Evolutionary conservation across 768 basidiomycete genomes (phyloP).

Genomic region (Suillus bovinus): DNA sequence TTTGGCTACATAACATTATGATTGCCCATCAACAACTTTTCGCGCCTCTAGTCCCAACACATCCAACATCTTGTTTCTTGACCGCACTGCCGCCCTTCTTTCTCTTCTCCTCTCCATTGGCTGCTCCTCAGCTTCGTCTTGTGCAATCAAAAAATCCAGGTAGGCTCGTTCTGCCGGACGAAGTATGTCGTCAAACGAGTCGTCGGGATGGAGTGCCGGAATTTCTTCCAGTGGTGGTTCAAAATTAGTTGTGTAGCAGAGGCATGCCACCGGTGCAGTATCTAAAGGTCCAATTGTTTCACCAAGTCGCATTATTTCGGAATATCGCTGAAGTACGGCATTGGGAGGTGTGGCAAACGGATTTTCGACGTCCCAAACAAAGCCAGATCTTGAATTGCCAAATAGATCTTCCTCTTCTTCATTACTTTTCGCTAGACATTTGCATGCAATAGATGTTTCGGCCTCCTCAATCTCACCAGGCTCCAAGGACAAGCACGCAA

Average conservation of each 20-base stretch:
- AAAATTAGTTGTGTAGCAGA: not conserved
- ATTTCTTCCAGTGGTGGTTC: no score
- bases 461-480: constrained; percentile 5
- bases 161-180: constrained; percentile 6
- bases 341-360: constrained; percentile 16
- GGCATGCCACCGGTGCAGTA: not conserved
- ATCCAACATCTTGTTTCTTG: constrained; percentile 12
- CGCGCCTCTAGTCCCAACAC: constrained; percentile 14
- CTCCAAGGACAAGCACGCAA: constrained; percentile 4
- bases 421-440: not conserved
- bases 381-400: not conserved
- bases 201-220: not conserved
- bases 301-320: not conserved
- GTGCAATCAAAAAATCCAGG: constrained; percentile 6
- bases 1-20: no score
- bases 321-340: constrained; percentile 2
- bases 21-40: constrained; percentile 7
- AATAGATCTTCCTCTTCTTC: constrained; percentile 1
- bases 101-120: constrained; percentile 5
- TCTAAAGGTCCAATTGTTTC: constrained; percentile 11
- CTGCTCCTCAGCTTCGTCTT: constrained; percentile 7
- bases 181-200: not conserved
- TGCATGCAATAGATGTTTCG: not conserved
- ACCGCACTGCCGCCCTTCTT: constrained; percentile 10
- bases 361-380: constrained; percentile 19